Evolutionary conservation across 192 early-diverging fungal genomes (phyloP).

Genomic region (Pilaira anomala): DNA sequence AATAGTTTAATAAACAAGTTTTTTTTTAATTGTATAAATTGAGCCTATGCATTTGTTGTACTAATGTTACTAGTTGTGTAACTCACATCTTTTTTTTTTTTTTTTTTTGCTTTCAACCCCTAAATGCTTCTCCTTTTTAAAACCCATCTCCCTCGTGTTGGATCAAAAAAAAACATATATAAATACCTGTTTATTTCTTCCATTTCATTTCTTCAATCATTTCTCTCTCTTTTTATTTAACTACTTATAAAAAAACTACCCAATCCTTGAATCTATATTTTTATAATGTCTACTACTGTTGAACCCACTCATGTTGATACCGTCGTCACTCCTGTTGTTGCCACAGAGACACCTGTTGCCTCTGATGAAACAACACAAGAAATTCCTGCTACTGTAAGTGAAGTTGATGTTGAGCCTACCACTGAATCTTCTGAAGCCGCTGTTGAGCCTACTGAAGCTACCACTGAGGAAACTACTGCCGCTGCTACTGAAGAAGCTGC

Average conservation of each 20-base stretch:
- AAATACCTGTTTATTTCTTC: constrained; percentile 4
- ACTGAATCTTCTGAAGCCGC: too few species aligned
- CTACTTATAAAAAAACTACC: not conserved
- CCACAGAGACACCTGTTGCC: constrained; percentile 16
- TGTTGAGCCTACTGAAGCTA: constrained; percentile 21
- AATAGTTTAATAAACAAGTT: too few species aligned
- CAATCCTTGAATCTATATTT: not conserved
- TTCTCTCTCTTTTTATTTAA: constrained; percentile 1
- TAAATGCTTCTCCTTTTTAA: too few species aligned
- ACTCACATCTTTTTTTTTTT: too few species aligned
- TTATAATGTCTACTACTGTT: constrained; percentile 3
- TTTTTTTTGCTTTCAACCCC: not conserved
- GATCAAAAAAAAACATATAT: constrained; percentile 8
- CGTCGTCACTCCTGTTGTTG: constrained; percentile 3
- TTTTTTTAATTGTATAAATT: too few species aligned
- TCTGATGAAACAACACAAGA: constrained; percentile 12
- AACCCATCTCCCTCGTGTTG: too few species aligned
- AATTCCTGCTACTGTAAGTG: constrained; percentile 18
- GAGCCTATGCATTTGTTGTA: not conserved
- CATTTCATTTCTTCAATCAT: not conserved
- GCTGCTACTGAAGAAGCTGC: constrained; percentile 12
- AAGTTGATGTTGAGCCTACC: constrained; percentile 16
- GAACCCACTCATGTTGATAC: not conserved
- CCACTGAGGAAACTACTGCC: constrained; percentile 12
- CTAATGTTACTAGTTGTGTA: constrained; percentile 14